Evolutionary conservation across 768 basidiomycete species (phyloP).

Genomic region (Podaxis sp.): DNA sequence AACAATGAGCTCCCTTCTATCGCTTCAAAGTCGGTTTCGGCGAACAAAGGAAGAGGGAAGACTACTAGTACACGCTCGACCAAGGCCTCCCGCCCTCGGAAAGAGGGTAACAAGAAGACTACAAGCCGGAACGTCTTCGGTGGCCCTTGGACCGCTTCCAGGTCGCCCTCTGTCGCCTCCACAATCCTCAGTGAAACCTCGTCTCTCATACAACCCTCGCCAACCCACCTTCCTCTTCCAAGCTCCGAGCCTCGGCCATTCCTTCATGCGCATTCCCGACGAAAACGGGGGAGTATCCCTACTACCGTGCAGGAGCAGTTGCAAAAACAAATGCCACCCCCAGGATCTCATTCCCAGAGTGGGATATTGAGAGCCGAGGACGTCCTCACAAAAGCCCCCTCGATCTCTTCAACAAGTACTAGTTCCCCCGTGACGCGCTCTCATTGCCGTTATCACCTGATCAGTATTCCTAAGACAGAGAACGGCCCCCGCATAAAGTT

Average conservation of each 20-base stretch:
- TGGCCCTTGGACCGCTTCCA: slow-evolving; percentile 31
- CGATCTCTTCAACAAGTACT: slow-evolving; percentile 21
- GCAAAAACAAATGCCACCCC: slow-evolving; percentile 5
- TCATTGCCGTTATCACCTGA: slow-evolving; percentile 68
- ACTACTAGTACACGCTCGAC: slow-evolving; percentile 18
- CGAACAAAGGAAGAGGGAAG: slow-evolving; percentile 36
- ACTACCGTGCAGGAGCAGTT: slow-evolving; percentile 11
- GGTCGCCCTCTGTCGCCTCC: slow-evolving; percentile 51
- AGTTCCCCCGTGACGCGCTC: slow-evolving; percentile 64
- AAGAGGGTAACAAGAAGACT: slow-evolving; percentile 25
- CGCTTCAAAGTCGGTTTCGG: slow-evolving; percentile 24
- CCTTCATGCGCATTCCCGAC: slow-evolving; percentile 38
- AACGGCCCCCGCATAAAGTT: slow-evolving; percentile 56
- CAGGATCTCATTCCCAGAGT: neutral
- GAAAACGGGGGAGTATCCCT: slow-evolving; percentile 17
- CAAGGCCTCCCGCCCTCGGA: slow-evolving; percentile 12
- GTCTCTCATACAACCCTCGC: slow-evolving; percentile 25
- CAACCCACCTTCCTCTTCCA: slow-evolving; percentile 23
- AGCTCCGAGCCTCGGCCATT: slow-evolving; percentile 17
- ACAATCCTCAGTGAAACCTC: slow-evolving; percentile 30
- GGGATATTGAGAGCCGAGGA: slow-evolving; percentile 8
- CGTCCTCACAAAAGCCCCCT: slow-evolving; percentile 19
- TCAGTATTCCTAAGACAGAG: slow-evolving; percentile 59
- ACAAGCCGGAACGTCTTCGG: slow-evolving; percentile 39
- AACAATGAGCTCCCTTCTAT: slow-evolving; percentile 5